These are phyloP conservation scores for Ciborinia camelliae DNA, from an alignment of 2,329 filamentous ascomycete genomes.

Conservation along the genomic window DNA sequence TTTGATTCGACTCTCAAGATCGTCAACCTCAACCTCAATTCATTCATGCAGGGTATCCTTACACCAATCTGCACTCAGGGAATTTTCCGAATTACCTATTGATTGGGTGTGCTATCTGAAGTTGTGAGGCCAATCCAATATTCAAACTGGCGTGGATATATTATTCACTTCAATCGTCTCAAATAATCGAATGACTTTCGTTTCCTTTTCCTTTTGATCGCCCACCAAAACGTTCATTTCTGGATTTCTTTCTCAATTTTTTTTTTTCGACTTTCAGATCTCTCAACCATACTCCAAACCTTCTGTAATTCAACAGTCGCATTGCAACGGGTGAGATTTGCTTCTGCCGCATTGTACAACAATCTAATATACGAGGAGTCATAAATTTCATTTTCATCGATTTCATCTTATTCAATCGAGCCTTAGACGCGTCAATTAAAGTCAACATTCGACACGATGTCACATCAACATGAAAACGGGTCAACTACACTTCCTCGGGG, in stretches of 20 bases:
- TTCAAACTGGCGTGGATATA: not conserved
- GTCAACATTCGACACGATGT: slow-evolving; percentile 26
- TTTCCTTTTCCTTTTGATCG: not conserved
- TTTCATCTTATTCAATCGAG: slow-evolving; percentile 18
- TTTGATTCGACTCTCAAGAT: not conserved
- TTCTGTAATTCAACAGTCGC: slow-evolving; percentile 21
- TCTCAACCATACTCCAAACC: slow-evolving; percentile 15
- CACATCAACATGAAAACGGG: slow-evolving; percentile 32
- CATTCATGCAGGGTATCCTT: slow-evolving; percentile 2
- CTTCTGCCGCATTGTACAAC: slow-evolving; percentile 21
- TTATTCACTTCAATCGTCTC: not conserved
- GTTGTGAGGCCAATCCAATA: slow-evolving; percentile 1
- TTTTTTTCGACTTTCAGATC: not conserved
- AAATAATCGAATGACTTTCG: not conserved
- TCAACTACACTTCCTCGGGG: slow-evolving; percentile 35
- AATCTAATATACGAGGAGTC: not conserved
- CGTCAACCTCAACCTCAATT: slow-evolving; percentile 1
- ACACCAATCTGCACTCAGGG: slow-evolving; percentile 5
- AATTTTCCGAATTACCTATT: not conserved
- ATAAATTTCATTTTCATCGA: not conserved
- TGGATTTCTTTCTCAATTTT: not conserved
- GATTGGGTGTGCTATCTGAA: not conserved
- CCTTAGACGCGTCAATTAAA: slow-evolving; percentile 23
- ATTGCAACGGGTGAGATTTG: slow-evolving; percentile 15
- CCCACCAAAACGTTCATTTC: not conserved